Evolutionary conservation across 768 basidiomycete genomes (phyloP).

Genomic region (Amanita rubescens): DNA sequence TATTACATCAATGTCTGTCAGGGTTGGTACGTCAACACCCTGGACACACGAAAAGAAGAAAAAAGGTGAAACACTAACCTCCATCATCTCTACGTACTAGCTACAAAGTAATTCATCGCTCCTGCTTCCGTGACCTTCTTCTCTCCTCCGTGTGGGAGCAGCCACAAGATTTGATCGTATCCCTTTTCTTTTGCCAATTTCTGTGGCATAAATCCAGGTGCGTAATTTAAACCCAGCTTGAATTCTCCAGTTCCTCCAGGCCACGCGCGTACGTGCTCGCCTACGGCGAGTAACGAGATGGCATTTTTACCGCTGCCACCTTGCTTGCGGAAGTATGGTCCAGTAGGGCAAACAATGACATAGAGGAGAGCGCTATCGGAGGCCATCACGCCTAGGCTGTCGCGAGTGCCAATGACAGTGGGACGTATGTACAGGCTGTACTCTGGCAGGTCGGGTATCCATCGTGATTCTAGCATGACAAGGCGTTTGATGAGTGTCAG

Average conservation of each 20-base stretch:
- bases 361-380: constrained; percentile 72
- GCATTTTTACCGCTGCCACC: constrained; percentile 36
- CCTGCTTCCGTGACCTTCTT: constrained; percentile 48
- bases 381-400: constrained; percentile 52
- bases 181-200: constrained; percentile 56
- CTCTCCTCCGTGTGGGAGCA: constrained; percentile 26
- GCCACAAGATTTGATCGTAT: constrained; percentile 76
- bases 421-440: constrained; percentile 86
- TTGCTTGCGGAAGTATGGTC: constrained; percentile 71
- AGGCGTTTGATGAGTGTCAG: constrained; percentile 70
- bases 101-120: constrained; percentile 78
- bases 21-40: too few species aligned
- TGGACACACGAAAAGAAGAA: constrained; percentile 18
- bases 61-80: too few species aligned
- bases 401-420: constrained; percentile 55
- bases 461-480: constrained; percentile 63
- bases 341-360: constrained; percentile 62
- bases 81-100: constrained; percentile 53
- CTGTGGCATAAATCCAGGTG: constrained; percentile 56
- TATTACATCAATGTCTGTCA: constrained; percentile 61
- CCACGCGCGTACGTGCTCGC: constrained; percentile 39
- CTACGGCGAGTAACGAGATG: constrained; percentile 33
- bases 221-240: constrained; percentile 69
- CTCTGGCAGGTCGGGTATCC: constrained; percentile 72
- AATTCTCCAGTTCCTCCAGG: constrained; percentile 68